Evolutionary conservation across 2,329 filamentous ascomycete species (phyloP).

Genomic region (Aaosphaeria pasadenensis): DNA sequence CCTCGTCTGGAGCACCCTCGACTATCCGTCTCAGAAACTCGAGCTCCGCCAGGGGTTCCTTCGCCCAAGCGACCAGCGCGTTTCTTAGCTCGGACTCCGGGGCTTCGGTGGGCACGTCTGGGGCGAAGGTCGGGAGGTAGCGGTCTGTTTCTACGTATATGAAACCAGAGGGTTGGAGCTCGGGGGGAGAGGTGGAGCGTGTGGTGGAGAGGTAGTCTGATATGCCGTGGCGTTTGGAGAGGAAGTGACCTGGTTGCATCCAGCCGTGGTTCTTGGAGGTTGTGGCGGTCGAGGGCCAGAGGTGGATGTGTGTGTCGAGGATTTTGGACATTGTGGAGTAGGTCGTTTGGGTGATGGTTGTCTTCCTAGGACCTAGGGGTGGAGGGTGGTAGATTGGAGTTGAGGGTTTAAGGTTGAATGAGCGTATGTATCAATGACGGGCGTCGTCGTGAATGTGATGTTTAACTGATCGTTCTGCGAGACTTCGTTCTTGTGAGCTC

Average conservation of each 20-base stretch:
- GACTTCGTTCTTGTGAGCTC: too few relatives aligned
- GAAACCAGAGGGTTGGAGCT: slow-evolving; percentile 53
- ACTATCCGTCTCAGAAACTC: slow-evolving; percentile 65
- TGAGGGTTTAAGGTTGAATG: too few relatives aligned
- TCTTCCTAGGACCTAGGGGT: too few relatives aligned
- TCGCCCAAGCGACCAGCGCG: slow-evolving; percentile 56
- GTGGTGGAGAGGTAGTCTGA: slow-evolving; percentile 53
- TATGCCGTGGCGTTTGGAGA: slow-evolving; percentile 64
- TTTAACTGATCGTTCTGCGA: too few relatives aligned
- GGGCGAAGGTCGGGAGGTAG: slow-evolving; percentile 13
- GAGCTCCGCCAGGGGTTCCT: slow-evolving; percentile 68
- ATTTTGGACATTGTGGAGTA: slow-evolving; percentile 32
- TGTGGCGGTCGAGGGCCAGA: slow-evolving; percentile 65
- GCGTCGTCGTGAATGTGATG: too few relatives aligned
- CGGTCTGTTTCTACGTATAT: slow-evolving; percentile 83
- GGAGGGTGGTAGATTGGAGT: too few relatives aligned
- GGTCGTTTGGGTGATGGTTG: too few relatives aligned
- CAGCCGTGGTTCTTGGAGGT: slow-evolving; percentile 66
- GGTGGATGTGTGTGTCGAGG: slow-evolving; percentile 89
- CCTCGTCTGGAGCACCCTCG: slow-evolving; percentile 62
- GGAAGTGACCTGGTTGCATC: slow-evolving; percentile 55
- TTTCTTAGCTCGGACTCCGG: not conserved
- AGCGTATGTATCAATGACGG: too few relatives aligned
- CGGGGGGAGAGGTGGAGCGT: slow-evolving; percentile 1
- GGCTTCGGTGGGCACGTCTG: not conserved